Conservation (phyloP, 441 rosid genomes). For the Arabidopsis hybrid region DNA sequence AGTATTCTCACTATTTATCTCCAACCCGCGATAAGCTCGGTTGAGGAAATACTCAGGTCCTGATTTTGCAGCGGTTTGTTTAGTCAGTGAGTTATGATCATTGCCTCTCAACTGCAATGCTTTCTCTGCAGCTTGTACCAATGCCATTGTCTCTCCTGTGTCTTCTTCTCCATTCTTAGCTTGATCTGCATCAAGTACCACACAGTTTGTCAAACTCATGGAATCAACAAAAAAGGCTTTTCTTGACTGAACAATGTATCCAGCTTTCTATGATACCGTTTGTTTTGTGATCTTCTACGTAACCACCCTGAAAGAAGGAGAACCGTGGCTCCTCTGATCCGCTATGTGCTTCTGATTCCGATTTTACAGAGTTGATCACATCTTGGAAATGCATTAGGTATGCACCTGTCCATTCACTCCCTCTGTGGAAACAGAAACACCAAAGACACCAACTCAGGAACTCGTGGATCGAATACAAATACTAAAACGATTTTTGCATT, state of each 20-base stretch:
- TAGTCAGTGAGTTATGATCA: conserved; percentile 49
- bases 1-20: conserved; percentile 54
- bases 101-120: conserved; percentile 65
- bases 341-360: conserved; percentile 36
- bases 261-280: conserved; percentile 50
- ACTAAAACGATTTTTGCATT: neutral
- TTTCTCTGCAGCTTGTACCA: conserved; percentile 68
- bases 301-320: conserved; percentile 85
- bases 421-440: conserved; percentile 55
- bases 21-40: conserved; percentile 82
- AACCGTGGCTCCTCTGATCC: conserved; percentile 78
- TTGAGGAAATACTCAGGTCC: conserved; percentile 74
- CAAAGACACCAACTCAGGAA: conserved; percentile 22
- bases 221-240: neutral
- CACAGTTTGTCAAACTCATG: conserved; percentile 25
- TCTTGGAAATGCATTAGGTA: conserved; percentile 82
- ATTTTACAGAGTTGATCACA: conserved; percentile 57
- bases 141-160: conserved; percentile 59
- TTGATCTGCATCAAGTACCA: conserved; percentile 39
- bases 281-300: conserved; percentile 67
- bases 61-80: conserved; percentile 63
- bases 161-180: conserved; percentile 48
- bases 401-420: conserved; percentile 90
- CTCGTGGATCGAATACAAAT: conserved; percentile 5
- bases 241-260: conserved; percentile 6